Evolutionary conservation across 257 asterid species (phyloP), one percentile per base, ranked within the genome.

Genomic region (Buddleja alternifolia): DNA sequence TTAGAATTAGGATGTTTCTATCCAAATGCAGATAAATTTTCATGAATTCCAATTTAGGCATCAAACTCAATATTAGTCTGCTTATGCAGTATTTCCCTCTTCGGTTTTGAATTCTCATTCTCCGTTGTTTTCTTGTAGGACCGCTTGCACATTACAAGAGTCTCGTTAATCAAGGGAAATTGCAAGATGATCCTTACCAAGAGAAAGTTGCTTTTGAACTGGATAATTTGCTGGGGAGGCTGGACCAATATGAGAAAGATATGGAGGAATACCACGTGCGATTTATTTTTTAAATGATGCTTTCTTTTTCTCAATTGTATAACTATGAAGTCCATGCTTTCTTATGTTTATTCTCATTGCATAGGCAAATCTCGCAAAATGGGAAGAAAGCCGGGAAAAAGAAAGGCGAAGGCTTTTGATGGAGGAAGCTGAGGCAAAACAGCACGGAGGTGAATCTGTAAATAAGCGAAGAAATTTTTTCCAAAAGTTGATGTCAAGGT

Each of bases 221-320:
- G 64, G 89, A 89, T 69, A 91, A 80, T 74, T 72, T 94, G 77
- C 88, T 88, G 23, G 84, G 88, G 51, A 89, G 94, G 81, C 82
- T 94, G 81, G 81, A 81, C 78, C 88, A 76, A 40, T 94, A 90
- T 67, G 97, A 91, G 86, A 87, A 82, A 78, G 96, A 94, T 63
- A 89, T 94, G 99, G 82, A 83, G 83, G 86, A 83, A 77, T 94
- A 87, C 78, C 96, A 89, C 40, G 97, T 89, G 75, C 52, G 83
- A 70, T 59, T 72, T 75, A 40, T 16, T 37, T 34, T 60, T 41
- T 3, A 25, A 66, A 69, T 59, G 65, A 32, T 46, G 52, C 32
- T 24, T 54, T 63, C 63, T 20, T 32, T 50, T 20, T 51, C 52
- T 21, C 56, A 50, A 44, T 16, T 52, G 3, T 21, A 17, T 64